These are phyloP conservation scores for Nicotiana benthamiana DNA, from an alignment of 257 asterid species.

Conservation along the genomic window DNA sequence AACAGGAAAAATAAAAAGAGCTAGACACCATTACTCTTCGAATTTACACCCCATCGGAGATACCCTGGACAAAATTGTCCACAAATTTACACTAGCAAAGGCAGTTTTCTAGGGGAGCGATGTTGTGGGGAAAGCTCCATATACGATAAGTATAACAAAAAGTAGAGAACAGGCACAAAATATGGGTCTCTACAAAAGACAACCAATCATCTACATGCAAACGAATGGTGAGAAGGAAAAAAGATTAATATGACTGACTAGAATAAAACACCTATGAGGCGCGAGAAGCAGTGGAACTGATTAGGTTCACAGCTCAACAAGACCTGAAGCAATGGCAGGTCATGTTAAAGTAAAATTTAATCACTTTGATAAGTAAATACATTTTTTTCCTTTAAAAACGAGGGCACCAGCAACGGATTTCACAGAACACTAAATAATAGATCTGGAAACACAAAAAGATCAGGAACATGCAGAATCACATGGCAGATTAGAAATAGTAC, in stretches of 20 bases:
- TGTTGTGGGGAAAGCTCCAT: neutral
- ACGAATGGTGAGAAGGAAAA: neutral
- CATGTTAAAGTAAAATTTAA: neutral
- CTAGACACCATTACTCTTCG: neutral
- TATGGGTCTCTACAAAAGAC: neutral
- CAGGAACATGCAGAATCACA: neutral
- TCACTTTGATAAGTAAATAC: neutral
- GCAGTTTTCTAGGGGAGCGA: neutral
- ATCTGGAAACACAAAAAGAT: neutral
- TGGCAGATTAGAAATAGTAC: neutral
- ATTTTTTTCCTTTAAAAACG: neutral
- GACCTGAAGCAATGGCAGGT: neutral
- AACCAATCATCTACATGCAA: conserved; percentile 1
- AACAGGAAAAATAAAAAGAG: neutral
- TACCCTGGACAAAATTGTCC: neutral
- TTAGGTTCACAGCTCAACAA: neutral
- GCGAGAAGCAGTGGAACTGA: neutral
- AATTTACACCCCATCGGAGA: neutral
- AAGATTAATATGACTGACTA: neutral
- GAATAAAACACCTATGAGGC: neutral
- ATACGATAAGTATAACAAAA: neutral
- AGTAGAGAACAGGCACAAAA: neutral
- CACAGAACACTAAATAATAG: neutral
- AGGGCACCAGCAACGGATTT: neutral
- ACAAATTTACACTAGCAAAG: neutral